Base-by-base conservation (phyloP, 306 rosid species). In the Vicia sativa region DNA sequence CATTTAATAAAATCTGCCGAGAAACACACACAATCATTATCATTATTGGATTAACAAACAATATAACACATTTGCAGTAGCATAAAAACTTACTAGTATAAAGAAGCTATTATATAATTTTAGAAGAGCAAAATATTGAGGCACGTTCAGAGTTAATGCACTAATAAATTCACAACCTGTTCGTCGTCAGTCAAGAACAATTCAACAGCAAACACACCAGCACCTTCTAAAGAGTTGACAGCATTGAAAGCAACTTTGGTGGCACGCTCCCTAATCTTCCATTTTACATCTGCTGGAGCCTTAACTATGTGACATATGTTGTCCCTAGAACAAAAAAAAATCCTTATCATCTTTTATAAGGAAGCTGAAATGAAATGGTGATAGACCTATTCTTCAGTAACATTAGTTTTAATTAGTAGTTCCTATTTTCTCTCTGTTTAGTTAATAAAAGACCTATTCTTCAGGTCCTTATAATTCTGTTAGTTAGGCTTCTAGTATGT, bases 151-250 rank as follows among this genome's bases (percentile, higher is more conserved):
- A 48, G 61, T 68, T 68, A 26, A 38, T 28, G 67, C 56, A 44
- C 53, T 68, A 48, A 68, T 65, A 48, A 39, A 76, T 29, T 64
- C 58, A 59, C 56, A 79, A 90, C 99, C 99, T 82, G 87, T 64
- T 76, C 95, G 74, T 90, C 92, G 34, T 45, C 43, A 41, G 96
- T 87, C 79, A 90, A 73, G 80, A 90, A 93, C 81, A 93, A 80
- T 67, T 93, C 99, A 60, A 90, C 97, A 16, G 99, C 99, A 80
- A 90, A 93, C 49, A 90, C 91, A 52, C 99, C 99, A 41, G 97
- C 99, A 2, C 99, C 99, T 79, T 90, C 90, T 62, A 93, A 75
- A 39, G 97, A 87, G 43, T 80, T 81, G 63, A 93, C 92, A 73
- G 99, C 96, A 78, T 86, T 87, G 76, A 46, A 68, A 18, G 99